Evolutionary conservation across 108 stramenopile genomes (phyloP), one percentile per base, ranked within the genome.

Genomic region (Schizochytrium sp.): DNA sequence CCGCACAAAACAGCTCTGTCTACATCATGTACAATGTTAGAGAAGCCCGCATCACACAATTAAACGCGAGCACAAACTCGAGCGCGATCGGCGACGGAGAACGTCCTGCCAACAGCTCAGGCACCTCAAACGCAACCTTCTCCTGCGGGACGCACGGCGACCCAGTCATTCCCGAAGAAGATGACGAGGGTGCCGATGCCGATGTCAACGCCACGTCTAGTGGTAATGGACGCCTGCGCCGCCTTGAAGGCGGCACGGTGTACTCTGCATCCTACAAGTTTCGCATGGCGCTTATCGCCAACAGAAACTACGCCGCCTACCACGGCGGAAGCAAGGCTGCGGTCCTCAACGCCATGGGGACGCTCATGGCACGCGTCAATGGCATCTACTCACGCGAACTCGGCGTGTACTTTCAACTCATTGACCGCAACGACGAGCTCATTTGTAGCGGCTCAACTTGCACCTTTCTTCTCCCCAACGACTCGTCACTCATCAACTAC

Each of bases 301-400:
- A 83, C 76, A 47, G 16, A 23, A 10, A 83, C 6, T 83, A 53
- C 23, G 44, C 76, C 6, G 51, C 45, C 6, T 83, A 53, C 51
- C 28, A 83, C 51, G 76, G 76, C 76, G 23, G n/a, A 12, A 83
- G 2, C 0, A 53, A 16, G 10, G 23, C 76, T 4, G 12, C 48
- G 19, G 76, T 83, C 43, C 76, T 83, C 25, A 83, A 53, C 51
- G 51, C 23, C 28, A 6, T 83, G 10, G 76, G 8, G 25, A 34
- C 12, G 19, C n/a, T 83, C 76, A 8, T 83, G 76, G n/a, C 76
- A 2, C 76, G 76, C n/a, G 76, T 83, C 18, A 83, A 83, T 28
- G 76, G 76, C n/a, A 83, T 83, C 28, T 83, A 83, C 51, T 53
- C 76, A 45, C 76, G 76, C 48, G 76, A 83, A 45, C 51, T 83